phyloP scores from a whole-genome alignment of 805 yeast species.

The Ogataea saltuana region DNA sequence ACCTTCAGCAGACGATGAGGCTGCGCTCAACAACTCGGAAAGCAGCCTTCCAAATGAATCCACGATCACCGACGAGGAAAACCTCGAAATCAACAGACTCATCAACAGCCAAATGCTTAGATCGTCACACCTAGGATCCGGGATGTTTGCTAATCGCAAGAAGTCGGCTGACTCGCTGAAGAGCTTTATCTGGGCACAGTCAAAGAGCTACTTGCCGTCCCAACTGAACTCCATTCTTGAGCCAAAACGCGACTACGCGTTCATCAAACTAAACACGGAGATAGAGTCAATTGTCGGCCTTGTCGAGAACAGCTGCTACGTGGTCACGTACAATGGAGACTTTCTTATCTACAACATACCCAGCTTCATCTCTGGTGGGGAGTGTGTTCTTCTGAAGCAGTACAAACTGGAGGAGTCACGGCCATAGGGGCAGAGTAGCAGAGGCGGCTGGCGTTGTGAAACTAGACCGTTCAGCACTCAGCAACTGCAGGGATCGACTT shows the following conservation, averaged over 20 bases:
- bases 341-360: slow-evolving; percentile 80
- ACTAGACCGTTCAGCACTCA: too few species aligned
- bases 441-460: too few species aligned
- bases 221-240: slow-evolving; percentile 81
- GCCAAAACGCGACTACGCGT: slow-evolving; percentile 91
- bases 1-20: slow-evolving; percentile 8
- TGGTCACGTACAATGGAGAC: slow-evolving; percentile 79
- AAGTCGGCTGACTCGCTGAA: slow-evolving; percentile 30
- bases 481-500: too few species aligned
- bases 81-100: slow-evolving; percentile 34
- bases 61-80: slow-evolving; percentile 29
- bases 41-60: slow-evolving; percentile 25
- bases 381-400: slow-evolving; percentile 63
- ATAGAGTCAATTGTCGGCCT: slow-evolving; percentile 34
- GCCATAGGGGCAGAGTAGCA: not conserved
- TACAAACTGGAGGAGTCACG: slow-evolving; percentile 13
- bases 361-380: slow-evolving; percentile 54
- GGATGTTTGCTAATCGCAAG: slow-evolving; percentile 16
- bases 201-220: slow-evolving; percentile 60
- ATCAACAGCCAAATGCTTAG: slow-evolving; percentile 19
- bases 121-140: slow-evolving; percentile 10
- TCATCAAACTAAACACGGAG: slow-evolving; percentile 56
- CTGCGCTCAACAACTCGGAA: slow-evolving; percentile 3
- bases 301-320: slow-evolving; percentile 50
- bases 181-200: slow-evolving; percentile 29